phyloP scores from a whole-genome alignment of 345 rosid genomes.

The Brassica incana region DNA sequence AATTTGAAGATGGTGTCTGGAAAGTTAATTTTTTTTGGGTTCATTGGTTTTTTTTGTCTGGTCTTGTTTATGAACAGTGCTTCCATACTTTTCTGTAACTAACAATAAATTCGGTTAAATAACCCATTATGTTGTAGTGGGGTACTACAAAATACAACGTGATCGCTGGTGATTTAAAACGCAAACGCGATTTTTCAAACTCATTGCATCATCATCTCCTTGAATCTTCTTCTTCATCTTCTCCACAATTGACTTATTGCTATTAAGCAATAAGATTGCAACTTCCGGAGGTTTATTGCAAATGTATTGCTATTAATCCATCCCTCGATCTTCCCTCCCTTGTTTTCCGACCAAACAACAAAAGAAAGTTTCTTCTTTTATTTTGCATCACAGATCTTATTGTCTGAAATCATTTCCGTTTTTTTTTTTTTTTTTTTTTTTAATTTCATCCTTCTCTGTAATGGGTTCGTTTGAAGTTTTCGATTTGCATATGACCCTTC shows the following conservation, averaged over 20 bases:
- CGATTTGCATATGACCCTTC: constrained; percentile 4
- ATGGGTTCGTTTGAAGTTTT: not conserved
- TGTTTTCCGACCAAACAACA: not conserved
- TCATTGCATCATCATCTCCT: not conserved
- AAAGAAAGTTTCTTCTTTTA: not conserved
- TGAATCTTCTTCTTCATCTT: not conserved
- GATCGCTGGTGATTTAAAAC: not conserved
- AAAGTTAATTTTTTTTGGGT: not conserved
- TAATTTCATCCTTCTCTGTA: not conserved
- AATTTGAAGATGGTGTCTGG: constrained; percentile 15
- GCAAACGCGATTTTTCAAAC: not conserved
- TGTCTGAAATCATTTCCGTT: too few relatives aligned
- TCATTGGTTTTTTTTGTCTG: not conserved
- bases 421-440: too few relatives aligned
- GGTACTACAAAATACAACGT: not conserved
- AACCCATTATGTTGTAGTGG: not conserved
- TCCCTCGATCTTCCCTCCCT: not conserved
- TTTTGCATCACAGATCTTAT: not conserved
- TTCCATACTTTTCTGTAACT: not conserved
- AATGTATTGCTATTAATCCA: not conserved
- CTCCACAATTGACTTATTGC: not conserved
- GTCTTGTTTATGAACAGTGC: not conserved
- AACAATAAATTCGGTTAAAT: not conserved
- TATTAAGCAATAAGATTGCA: too few relatives aligned
- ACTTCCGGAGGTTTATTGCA: too few relatives aligned